Conservation (phyloP, 2,329 filamentous ascomycete species). For the Alternaria gaisen region DNA sequence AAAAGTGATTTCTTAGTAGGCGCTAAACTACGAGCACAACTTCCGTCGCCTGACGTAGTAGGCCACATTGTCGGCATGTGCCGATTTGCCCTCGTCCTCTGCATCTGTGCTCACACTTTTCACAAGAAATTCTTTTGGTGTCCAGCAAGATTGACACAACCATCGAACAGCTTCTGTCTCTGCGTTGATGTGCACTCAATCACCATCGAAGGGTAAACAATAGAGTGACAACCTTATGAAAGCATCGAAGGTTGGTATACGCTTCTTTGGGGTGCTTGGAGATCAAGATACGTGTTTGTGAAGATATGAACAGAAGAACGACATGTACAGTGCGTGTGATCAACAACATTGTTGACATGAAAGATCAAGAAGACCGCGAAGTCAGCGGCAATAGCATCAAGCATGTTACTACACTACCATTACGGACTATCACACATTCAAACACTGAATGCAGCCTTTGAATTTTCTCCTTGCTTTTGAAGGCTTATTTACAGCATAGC, state of each 20-base stretch:
- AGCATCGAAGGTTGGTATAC: neutral
- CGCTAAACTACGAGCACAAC: neutral
- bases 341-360: neutral
- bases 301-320: neutral
- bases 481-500: neutral
- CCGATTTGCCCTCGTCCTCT: neutral
- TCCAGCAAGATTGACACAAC: neutral
- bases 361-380: neutral
- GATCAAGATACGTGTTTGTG: neutral
- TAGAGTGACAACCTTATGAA: neutral
- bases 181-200: neutral
- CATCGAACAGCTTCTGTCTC: neutral
- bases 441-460: neutral
- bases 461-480: neutral
- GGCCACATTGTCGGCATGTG: neutral
- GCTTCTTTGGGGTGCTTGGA: neutral
- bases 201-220: neutral
- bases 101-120: neutral
- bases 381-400: neutral
- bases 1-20: neutral
- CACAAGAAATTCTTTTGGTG: neutral
- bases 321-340: neutral
- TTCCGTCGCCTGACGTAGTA: neutral
- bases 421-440: neutral
- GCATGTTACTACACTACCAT: neutral